Percentiles rank a stretch among this genome's conserved stretches.
Evolutionary conservation across 2,329 filamentous ascomycete genomes (phyloP).

Genomic region (Ciborinia camelliae): DNA sequence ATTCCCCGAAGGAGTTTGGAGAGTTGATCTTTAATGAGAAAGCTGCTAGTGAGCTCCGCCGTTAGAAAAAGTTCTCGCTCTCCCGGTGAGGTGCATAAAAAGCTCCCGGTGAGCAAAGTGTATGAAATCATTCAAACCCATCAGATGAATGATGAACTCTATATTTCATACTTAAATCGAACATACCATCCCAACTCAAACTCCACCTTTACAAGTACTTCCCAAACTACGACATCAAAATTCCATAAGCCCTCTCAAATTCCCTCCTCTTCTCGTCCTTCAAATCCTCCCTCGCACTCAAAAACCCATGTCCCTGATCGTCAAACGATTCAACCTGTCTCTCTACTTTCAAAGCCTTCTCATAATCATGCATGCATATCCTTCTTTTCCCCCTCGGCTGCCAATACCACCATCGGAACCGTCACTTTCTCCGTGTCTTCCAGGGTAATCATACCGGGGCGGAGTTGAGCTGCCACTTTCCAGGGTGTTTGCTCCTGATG

Average conservation of each 20-base stretch:
- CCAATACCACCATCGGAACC: slow-evolving; percentile 59
- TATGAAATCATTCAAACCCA: no score
- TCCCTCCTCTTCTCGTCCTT: slow-evolving; percentile 44
- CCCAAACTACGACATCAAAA: slow-evolving; percentile 41
- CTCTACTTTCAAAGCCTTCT: slow-evolving; percentile 40
- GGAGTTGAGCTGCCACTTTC: slow-evolving; percentile 47
- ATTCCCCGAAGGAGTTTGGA: no score
- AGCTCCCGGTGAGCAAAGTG: not conserved
- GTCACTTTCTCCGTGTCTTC: slow-evolving; percentile 57
- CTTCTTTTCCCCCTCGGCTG: slow-evolving; percentile 43
- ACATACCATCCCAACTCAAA: no score
- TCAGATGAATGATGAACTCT: no score
- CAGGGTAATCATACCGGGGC: slow-evolving; percentile 61
- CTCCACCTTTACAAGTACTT: slow-evolving; percentile 38
- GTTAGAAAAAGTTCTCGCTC: no score
- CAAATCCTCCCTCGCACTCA: slow-evolving; percentile 50
- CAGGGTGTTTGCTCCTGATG: slow-evolving; percentile 41
- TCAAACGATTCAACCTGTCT: slow-evolving; percentile 46
- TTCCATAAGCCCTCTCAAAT: slow-evolving; percentile 47
- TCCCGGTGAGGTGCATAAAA: not conserved
- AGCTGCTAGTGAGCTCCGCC: no score
- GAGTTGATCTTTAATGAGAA: no score
- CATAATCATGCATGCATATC: slow-evolving; percentile 20
- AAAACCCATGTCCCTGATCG: slow-evolving; percentile 53
- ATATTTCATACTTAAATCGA: no score